Evolutionary conservation across 352 stramenopile genomes (phyloP), one percentile per base, ranked within the genome.

Genomic region (Globisporangium barbulae): DNA sequence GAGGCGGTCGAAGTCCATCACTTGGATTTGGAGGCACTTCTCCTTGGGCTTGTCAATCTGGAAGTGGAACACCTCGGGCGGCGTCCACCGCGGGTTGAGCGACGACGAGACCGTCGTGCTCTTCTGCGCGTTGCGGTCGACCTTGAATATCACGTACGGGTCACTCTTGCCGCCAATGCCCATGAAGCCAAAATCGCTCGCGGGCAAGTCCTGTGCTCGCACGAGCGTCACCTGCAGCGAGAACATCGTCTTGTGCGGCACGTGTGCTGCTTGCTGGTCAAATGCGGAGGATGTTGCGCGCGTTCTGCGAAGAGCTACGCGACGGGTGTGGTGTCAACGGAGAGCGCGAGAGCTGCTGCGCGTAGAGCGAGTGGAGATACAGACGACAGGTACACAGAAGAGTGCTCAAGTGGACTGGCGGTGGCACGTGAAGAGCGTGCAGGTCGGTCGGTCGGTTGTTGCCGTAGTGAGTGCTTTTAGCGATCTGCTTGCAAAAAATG

Each of bases 81-180:
- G 78, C 37, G 75, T 49, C 82, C 82, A 91, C 13, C 67, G 70
- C 31, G 82, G 82, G 60, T 87, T 85, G 37, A 91, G 65, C 37
- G 69, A 73, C 53, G 64, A 72, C 17, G 49, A 64, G 22, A 89
- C 61, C 10, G 83, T 73, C 35, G 78, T 83, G 52, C 73, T 86
- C 66, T 88, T 88, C 30, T 84, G 73, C 42, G 65, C 67, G 47
- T 75, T 59, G 57, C 69, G 70, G 3, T 75, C 80, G 47, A 89
- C 57, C 49, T 88, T 84, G 61, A 91, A 74, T 25, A 80, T 61
- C 56, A 91, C 78, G 68, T 91, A 91, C 65, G 82, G 82, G 70
- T 91, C 82, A 61, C 79, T 89, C 68, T 91, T 89, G 63, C 82
- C 82, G 52, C 79, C 82, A 19, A 91, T 81, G 21, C 78, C 80